Percentiles rank a stretch among this genome's conserved stretches.
Evolutionary conservation across 495 filamentous ascomycete species (phyloP).

Genomic region (Parathielavia hyrcaniae): DNA sequence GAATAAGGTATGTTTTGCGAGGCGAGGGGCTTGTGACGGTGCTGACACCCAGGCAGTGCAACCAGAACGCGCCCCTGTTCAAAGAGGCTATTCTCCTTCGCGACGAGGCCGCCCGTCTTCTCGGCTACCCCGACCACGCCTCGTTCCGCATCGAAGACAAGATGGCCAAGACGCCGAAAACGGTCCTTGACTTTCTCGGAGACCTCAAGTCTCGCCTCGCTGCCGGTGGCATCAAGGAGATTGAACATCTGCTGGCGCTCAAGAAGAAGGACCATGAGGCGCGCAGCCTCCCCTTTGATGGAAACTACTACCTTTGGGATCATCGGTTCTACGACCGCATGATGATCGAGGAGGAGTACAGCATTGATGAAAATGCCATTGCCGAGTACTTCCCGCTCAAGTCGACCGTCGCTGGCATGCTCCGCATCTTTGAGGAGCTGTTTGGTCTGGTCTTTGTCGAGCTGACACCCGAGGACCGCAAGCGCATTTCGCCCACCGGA

Average conservation of each 20-base stretch:
- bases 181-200: constrained; percentile 74
- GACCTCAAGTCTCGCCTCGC: constrained; percentile 71
- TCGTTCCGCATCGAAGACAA: constrained; percentile 89
- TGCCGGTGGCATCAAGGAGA: constrained; percentile 72
- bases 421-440: constrained; percentile 87
- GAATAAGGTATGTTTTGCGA: constrained; percentile 43
- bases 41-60: constrained; percentile 46
- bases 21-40: neutral
- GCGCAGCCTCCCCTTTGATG: constrained; percentile 54
- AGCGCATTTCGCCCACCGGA: constrained; percentile 45
- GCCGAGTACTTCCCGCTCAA: constrained; percentile 91
- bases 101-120: constrained; percentile 83
- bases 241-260: constrained; percentile 60
- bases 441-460: constrained; percentile 91
- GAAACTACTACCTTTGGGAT: constrained; percentile 89
- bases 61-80: constrained; percentile 81
- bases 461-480: constrained; percentile 50
- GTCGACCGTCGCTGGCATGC: constrained; percentile 81
- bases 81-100: constrained; percentile 78
- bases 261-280: constrained; percentile 70
- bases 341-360: constrained; percentile 87
- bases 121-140: constrained; percentile 90
- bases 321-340: constrained; percentile 73
- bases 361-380: constrained; percentile 80
- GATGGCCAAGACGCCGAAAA: constrained; percentile 91